Base-by-base conservation (phyloP, 148 eudicot genomes). In the Vaccinium vitisidaea region DNA sequence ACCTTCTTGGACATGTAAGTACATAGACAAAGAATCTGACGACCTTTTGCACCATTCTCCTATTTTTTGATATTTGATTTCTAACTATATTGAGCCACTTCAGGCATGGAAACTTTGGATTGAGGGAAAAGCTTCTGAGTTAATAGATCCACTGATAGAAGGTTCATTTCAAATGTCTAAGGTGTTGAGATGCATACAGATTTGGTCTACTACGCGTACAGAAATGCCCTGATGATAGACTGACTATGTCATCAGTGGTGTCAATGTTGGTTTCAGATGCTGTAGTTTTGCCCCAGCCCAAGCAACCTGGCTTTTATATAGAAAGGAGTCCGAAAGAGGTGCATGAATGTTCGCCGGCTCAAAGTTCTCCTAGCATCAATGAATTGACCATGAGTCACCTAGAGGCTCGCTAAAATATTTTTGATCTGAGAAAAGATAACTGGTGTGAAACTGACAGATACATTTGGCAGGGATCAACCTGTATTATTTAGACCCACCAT, bases 21-120 rank as follows among this genome's bases (percentile, higher is more conserved):
- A 8, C 14, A 46, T 43, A 30, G 73, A 46, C 85, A 88, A 71
- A 86, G 87, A n/a, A n/a, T 48, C 1, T 39, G 19, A 9, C 3
- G 12, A 0, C 43, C 11, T 75, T 48, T 77, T 55, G 19, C 49
- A 36, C 7, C 25, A 32, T 32, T 52, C 43, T 25, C 39, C 25
- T 50, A 6, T 53, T 23, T 0, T 25, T 56, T 8, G 13, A 53
- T 53, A 15, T 6, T 53, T 78, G 54, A 25, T 16, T 56, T 55
- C 12, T 56, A 56, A 13, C 21, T 15, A 13, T 79, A 6, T 19
- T 75, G 67, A 56, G 65, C 55, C 16, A 23, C 36, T 78, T 13
- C 25, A 86, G 88, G 86, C 82, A 30, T 83, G 88, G 84, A 59
- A 54, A 58, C 54, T 78, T 63, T 86, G 81, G 86, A 58, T 1